Evolutionary conservation across 768 basidiomycete species (phyloP).

Genomic region (Trametes coccinea): DNA sequence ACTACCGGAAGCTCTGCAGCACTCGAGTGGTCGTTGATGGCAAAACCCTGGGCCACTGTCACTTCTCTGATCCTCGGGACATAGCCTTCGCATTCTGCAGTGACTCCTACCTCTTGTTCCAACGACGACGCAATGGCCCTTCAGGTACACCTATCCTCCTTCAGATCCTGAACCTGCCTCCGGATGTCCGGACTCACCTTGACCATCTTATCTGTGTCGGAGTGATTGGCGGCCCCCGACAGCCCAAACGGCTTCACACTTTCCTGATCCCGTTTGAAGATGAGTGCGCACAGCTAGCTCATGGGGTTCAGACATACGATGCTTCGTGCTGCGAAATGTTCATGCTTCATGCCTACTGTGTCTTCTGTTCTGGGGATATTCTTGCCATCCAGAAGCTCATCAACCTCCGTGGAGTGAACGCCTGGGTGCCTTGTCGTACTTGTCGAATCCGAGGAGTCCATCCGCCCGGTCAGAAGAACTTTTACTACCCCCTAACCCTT

Average conservation of each 20-base stretch:
- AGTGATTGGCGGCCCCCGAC: slow-evolving; percentile 31
- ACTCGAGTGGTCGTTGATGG: slow-evolving; percentile 32
- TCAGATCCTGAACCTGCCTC: slow-evolving; percentile 44
- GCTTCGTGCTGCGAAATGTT: slow-evolving; percentile 14
- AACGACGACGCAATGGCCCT: slow-evolving; percentile 38
- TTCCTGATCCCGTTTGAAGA: slow-evolving; percentile 29
- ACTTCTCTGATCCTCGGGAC: slow-evolving; percentile 40
- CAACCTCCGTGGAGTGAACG: slow-evolving; percentile 32
- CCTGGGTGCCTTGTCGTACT: slow-evolving; percentile 24
- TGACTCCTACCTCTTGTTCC: slow-evolving; percentile 45
- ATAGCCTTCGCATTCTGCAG: slow-evolving; percentile 43
- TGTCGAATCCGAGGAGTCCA: slow-evolving; percentile 29
- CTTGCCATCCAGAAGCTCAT: slow-evolving; percentile 29
- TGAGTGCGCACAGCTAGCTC: slow-evolving; percentile 27
- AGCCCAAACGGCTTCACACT: slow-evolving; percentile 29
- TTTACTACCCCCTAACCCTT: too few relatives aligned
- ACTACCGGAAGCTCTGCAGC: slow-evolving; percentile 32
- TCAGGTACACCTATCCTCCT: slow-evolving; percentile 31
- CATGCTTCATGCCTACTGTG: slow-evolving; percentile 26
- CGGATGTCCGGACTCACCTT: slow-evolving; percentile 28
- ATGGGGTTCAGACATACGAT: slow-evolving; percentile 26
- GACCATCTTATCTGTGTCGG: slow-evolving; percentile 26
- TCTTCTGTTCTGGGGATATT: slow-evolving; percentile 31
- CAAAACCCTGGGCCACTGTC: slow-evolving; percentile 24
- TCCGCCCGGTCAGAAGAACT: too few relatives aligned